phyloP scores from a whole-genome alignment of 768 basidiomycete genomes.

The Mycena galericulata region DNA sequence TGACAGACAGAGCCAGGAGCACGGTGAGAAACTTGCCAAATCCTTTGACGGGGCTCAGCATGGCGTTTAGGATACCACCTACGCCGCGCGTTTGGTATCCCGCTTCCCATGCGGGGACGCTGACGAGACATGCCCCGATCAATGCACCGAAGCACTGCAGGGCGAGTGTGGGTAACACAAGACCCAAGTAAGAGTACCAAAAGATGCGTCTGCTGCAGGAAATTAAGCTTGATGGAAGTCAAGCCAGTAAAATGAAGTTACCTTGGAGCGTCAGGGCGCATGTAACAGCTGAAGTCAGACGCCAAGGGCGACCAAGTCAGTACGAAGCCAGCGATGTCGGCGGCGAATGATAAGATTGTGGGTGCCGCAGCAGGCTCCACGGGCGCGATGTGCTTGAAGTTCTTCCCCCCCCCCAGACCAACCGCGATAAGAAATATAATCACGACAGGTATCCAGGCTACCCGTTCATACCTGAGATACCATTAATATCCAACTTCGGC shows the following conservation, averaged over 20 bases:
- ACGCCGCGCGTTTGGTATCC: conserved; percentile 70
- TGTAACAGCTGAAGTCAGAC: conserved; percentile 84
- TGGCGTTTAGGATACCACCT: conserved; percentile 78
- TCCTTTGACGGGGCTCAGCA: conserved; percentile 75
- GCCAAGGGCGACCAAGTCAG: conserved; percentile 71
- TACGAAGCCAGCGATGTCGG: conserved; percentile 79
- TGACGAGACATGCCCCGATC: conserved; percentile 65
- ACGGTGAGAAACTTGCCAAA: conserved; percentile 88
- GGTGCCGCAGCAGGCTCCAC: conserved; percentile 65
- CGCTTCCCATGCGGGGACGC: conserved; percentile 69
- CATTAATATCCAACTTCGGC: not conserved
- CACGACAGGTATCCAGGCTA: conserved; percentile 84
- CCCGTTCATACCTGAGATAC: conserved; percentile 69
- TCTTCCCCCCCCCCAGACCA: conserved; percentile 80
- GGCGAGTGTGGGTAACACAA: conserved; percentile 72
- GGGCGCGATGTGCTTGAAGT: conserved; percentile 64
- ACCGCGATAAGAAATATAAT: conserved; percentile 77
- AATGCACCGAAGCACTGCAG: conserved; percentile 70
- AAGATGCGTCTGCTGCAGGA: conserved; percentile 71
- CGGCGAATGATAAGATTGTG: conserved; percentile 72
- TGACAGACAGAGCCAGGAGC: conserved; percentile 83
- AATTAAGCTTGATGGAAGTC: not conserved
- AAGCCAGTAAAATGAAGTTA: conserved; percentile 41
- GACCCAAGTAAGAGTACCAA: conserved; percentile 75
- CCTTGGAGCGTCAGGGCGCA: conserved; percentile 68